Evolutionary conservation across 2,329 filamentous ascomycete species (phyloP), one percentile per base, ranked within the genome.

Genomic region (Metarhizium anisopliae): DNA sequence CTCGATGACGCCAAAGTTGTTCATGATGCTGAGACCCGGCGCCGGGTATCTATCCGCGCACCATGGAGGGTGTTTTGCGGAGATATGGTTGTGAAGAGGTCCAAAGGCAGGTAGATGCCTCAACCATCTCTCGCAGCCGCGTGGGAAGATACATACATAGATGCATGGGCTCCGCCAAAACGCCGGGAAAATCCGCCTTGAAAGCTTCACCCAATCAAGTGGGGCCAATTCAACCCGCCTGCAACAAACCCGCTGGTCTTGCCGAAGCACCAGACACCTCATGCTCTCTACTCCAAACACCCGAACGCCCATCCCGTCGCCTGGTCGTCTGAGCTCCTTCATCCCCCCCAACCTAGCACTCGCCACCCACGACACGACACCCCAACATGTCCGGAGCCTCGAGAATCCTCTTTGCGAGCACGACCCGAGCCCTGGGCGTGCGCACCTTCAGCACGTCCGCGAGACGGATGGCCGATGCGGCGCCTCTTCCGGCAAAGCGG

Each of bases 1-100:
- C 63, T 95, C 87, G 71, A 95, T 85, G 64, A 97, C 90, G 64
- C 89, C 87, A 62, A 87, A 86, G 64, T 85, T 83, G 67, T 83
- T 81, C 79, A 84, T 85, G 50, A 54, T 68, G 58, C 16, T 8
- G 16, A 5, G 10, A 18, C 16, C 45, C 14, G 45, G 45, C 45
- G 45, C 45, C 14, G 25, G 13, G 14, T 18, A 30, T n/a, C 45
- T 25, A 43, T 10, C 2, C 7, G n/a, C 7, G 32, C 11, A n/a
- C 30, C 52, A 18, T 32, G 53, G 50, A 42, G 29, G 20, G 29
- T 20, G 36, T 6, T 38, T 18, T n/a, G 20, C 20, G 20, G 20
- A 2, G 20, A 20, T 2, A 2, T 20, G 25, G 25, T 25, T 25
- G 25, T 25, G 25, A 25, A 25, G 25, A 25, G 25, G 4, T 25